phyloP scores from a whole-genome alignment of 1,284 basidiomycete genomes.

The Malassezia globosa region DNA sequence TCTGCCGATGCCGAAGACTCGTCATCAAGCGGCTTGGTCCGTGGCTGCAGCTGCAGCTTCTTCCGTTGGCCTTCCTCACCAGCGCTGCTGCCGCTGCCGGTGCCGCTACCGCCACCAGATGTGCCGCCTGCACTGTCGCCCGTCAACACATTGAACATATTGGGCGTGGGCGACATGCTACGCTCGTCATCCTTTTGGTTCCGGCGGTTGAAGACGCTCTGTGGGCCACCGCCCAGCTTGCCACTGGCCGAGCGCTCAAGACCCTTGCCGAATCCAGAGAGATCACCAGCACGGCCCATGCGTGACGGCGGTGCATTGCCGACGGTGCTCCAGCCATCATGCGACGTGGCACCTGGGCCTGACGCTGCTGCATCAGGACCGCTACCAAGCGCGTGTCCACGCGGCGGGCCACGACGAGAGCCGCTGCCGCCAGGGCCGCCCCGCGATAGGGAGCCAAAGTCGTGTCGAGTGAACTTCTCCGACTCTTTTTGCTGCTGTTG shows the following conservation, averaged over 20 bases:
- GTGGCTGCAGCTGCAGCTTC: constrained; percentile 60
- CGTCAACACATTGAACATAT: constrained; percentile 60
- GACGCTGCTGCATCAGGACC: neutral
- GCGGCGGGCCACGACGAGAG: constrained; percentile 73
- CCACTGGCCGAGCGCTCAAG: constrained; percentile 9
- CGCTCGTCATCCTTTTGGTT: constrained; percentile 47
- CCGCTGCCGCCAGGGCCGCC: constrained; percentile 83
- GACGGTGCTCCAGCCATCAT: constrained; percentile 75
- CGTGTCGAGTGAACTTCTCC: constrained; percentile 22
- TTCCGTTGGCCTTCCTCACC: constrained; percentile 59
- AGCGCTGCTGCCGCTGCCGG: constrained; percentile 33
- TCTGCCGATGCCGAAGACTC: constrained; percentile 47
- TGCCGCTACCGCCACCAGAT: too few relatives aligned
- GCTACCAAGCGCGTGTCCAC: constrained; percentile 53
- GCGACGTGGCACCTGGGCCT: constrained; percentile 36
- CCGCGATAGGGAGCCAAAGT: constrained; percentile 60
- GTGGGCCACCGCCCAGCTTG: constrained; percentile 54
- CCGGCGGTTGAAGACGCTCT: constrained; percentile 63
- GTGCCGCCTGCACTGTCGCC: constrained; percentile 12
- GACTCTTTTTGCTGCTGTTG: constrained; percentile 32
- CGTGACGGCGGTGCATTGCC: constrained; percentile 54
- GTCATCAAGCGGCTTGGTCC: constrained; percentile 52
- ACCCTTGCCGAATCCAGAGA: constrained; percentile 70
- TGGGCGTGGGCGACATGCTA: constrained; percentile 57
- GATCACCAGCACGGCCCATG: constrained; percentile 64